Base-by-base conservation (phyloP, 2,329 filamentous ascomycete species). In the Fusarium vanettenii region DNA sequence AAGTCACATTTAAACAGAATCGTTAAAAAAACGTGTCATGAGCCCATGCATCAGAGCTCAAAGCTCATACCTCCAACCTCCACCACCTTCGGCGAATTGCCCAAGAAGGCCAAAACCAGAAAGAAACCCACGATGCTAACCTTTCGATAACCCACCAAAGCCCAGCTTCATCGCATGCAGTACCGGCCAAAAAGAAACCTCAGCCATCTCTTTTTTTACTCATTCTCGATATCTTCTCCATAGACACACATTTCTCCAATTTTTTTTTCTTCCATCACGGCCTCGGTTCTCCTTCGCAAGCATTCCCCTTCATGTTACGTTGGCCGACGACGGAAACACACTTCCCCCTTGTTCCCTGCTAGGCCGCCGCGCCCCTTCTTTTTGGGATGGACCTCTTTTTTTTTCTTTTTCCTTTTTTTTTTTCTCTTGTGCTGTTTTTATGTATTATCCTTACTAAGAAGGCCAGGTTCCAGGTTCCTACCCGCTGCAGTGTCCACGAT, bases 221-320 rank as follows among this genome's bases (percentile, higher is more conserved):
- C 29, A 29, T 39, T 48, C 57, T 60, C 27, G 4, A 18, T 61
- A 8, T 48, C 10, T 33, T 45, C 59, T 25, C 59, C 56, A 60
- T 60, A 29, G 22, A 39, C 13, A n/a, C 6, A n/a, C 33, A 41
- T 6, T 33, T 29, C 59, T 37, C 20, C 13, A 37, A 18, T 43
- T 31, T 43, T 29, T 43, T 29, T 18, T 43, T 60, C 22, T 43
- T 11, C 5, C 41, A 45, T 55, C 11, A 11, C 22, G 16, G 22
- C 22, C 33, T 55, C 22, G 57, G 41, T n/a, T 56, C 57, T 72
- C 60, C 52, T 39, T 74, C 72, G 72, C 72, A 74, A 75, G 69
- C 72, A 74, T 75, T 64, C 60, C 72, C 72, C 69, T 75, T 66
- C 50, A 66, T 63, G 43, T 37, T 71, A 48, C 63, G 67, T 68